phyloP scores from a whole-genome alignment of 75 land plant species.

The Sequoiadendron giganteum region DNA sequence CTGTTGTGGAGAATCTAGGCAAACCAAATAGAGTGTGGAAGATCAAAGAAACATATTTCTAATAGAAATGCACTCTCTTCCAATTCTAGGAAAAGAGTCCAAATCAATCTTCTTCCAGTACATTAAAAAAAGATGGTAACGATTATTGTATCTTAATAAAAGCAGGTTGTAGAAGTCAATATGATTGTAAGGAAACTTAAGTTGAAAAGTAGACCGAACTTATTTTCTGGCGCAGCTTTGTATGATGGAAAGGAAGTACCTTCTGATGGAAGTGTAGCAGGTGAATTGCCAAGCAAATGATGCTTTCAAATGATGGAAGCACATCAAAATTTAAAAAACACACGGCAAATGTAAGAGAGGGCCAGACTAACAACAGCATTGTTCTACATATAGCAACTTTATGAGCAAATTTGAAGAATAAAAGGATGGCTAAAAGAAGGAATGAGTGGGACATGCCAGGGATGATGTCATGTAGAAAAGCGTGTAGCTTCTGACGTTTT shows the following conservation, averaged over 20 bases:
- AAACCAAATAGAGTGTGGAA: background rate
- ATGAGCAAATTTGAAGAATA: background rate
- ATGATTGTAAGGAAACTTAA: too few species aligned
- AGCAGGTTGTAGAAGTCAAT: too few species aligned
- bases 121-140: background rate
- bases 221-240: background rate
- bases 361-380: background rate
- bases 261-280: slow-evolving; percentile 3
- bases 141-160: background rate
- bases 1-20: background rate
- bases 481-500: background rate
- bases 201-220: background rate
- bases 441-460: background rate
- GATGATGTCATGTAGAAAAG: background rate
- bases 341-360: background rate
- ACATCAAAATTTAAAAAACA: background rate
- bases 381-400: background rate
- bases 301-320: background rate
- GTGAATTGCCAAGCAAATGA: background rate
- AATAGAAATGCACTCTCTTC: background rate
- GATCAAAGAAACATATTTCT: background rate
- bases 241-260: background rate
- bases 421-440: background rate
- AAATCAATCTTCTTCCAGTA: background rate
- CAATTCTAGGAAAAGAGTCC: background rate